Conservation (phyloP, 352 stramenopile species). For the Globisporangium okanoganense region DNA sequence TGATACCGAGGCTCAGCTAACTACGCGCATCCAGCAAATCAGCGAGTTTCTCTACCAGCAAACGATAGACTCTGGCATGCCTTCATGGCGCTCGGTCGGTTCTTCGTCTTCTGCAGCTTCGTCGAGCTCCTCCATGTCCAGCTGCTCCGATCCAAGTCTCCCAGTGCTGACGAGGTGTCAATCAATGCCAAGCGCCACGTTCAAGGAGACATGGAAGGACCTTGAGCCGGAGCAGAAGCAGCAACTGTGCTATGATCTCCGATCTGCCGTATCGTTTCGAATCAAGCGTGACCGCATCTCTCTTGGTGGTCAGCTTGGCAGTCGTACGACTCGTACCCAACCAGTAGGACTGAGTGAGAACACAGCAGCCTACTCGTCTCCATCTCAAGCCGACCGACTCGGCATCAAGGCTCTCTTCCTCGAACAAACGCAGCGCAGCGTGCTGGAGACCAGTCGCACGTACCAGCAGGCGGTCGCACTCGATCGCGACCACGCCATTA, state of each 20-base stretch:
- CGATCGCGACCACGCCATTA: slow-evolving; percentile 23
- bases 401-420: slow-evolving; percentile 45
- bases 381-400: slow-evolving; percentile 31
- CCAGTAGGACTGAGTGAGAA: neutral
- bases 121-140: neutral
- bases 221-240: slow-evolving; percentile 19
- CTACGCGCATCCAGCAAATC: slow-evolving; percentile 20
- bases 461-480: slow-evolving; percentile 33
- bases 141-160: neutral
- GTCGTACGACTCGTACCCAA: neutral
- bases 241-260: slow-evolving; percentile 29
- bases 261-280: slow-evolving; percentile 23
- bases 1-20: slow-evolving; percentile 14
- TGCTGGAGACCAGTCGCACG: slow-evolving; percentile 21
- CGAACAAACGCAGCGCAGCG: slow-evolving; percentile 21
- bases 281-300: slow-evolving; percentile 32
- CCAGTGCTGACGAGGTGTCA: slow-evolving; percentile 29
- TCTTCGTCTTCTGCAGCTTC: neutral
- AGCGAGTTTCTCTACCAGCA: slow-evolving; percentile 10
- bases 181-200: slow-evolving; percentile 25
- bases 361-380: neutral
- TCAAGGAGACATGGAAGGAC: slow-evolving; percentile 27
- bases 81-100: slow-evolving; percentile 4
- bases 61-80: neutral
- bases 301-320: neutral